phyloP scores from a whole-genome alignment of 305 asterid genomes.

The Fraxinus sp. region DNA sequence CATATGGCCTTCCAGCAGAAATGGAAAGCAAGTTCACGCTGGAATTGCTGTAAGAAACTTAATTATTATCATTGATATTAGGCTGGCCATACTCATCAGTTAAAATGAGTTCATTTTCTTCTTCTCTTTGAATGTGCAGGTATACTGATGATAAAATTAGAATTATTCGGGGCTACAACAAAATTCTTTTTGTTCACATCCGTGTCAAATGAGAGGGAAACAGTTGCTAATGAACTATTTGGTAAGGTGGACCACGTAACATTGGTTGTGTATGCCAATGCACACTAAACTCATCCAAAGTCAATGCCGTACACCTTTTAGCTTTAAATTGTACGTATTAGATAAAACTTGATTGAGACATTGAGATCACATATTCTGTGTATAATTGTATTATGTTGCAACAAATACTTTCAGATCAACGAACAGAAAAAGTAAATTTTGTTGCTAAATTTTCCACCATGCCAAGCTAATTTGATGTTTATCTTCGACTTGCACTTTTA shows the following conservation, averaged over 20 bases:
- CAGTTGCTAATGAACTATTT: background rate
- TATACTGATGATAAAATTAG: constrained; percentile 77
- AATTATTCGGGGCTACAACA: constrained; percentile 65
- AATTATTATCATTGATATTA: background rate
- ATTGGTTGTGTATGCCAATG: background rate
- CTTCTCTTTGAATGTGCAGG: constrained; percentile 36
- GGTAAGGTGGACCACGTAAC: background rate
- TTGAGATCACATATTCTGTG: background rate
- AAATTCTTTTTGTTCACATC: constrained; percentile 67
- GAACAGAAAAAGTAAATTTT: background rate
- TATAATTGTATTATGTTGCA: background rate
- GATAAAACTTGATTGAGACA: background rate
- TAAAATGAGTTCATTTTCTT: background rate
- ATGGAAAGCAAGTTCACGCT: constrained; percentile 66
- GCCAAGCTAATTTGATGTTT: background rate
- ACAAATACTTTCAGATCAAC: background rate
- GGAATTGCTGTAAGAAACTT: constrained; percentile 56
- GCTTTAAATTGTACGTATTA: background rate
- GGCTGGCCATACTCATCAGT: background rate
- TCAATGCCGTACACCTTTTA: background rate
- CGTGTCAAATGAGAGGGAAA: constrained; percentile 26
- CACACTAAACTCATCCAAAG: background rate
- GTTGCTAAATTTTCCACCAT: background rate
- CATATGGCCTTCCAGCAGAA: constrained; percentile 79
- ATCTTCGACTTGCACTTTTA: background rate